These are phyloP conservation scores for Rhodotorula glutinis DNA, from an alignment of 1,284 basidiomycete genomes.

Conservation along the genomic window DNA sequence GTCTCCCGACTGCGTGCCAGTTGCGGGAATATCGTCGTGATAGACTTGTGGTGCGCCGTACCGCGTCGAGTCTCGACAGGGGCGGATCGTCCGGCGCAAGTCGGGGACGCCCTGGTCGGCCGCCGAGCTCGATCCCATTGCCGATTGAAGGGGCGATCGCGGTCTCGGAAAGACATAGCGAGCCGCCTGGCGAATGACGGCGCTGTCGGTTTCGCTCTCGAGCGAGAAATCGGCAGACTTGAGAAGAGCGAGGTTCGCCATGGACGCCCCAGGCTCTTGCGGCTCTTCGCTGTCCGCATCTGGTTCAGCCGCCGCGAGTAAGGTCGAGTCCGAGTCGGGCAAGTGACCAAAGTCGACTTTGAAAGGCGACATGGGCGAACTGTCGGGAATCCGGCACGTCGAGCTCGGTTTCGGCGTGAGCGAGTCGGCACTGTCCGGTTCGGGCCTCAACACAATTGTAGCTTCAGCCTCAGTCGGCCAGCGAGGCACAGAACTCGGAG, in stretches of 20 bases:
- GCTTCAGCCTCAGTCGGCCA: no score
- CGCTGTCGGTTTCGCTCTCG: not conserved
- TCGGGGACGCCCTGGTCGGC: not conserved
- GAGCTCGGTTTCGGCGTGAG: not conserved
- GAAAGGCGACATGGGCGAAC: slow-evolving; percentile 1
- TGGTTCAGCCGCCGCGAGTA: not conserved
- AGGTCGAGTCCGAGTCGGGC: not conserved
- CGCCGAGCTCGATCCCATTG: not conserved
- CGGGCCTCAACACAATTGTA: no score
- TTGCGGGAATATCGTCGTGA: not conserved
- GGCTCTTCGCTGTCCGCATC: no score
- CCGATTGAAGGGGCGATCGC: not conserved
- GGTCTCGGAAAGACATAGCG: not conserved
- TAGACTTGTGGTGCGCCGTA: not conserved
- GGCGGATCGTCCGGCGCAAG: not conserved
- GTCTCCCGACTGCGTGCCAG: no score
- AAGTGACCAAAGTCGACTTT: not conserved
- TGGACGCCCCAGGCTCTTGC: not conserved
- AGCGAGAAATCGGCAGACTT: not conserved
- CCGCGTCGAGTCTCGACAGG: not conserved
- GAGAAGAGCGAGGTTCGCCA: no score
- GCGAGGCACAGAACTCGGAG: no score
- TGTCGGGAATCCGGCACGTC: not conserved
- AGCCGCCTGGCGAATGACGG: not conserved
- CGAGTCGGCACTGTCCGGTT: not conserved